These are phyloP conservation scores for Amyloporia xantha DNA, from an alignment of 768 basidiomycete species.

Conservation along the genomic window DNA sequence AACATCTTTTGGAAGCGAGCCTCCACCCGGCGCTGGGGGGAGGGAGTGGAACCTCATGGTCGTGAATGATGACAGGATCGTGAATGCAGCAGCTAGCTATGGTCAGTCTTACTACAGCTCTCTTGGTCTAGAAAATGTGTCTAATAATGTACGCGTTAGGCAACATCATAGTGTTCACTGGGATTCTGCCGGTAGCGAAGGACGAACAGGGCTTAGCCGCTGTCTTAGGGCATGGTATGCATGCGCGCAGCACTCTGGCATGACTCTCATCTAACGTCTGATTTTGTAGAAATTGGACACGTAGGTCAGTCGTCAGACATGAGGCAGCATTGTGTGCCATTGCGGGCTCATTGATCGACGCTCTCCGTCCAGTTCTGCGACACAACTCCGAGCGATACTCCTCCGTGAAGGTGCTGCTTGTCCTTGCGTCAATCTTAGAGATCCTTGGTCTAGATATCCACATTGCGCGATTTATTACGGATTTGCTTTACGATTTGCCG, in stretches of 20 bases:
- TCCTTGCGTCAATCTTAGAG: constrained; percentile 36
- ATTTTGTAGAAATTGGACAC: constrained; percentile 72
- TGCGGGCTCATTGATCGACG: neutral
- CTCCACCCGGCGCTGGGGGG: constrained; percentile 19
- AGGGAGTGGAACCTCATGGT: constrained; percentile 68
- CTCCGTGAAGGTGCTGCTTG: constrained; percentile 33
- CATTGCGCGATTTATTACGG: constrained; percentile 40
- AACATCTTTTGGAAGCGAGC: constrained; percentile 12
- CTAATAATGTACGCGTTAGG: constrained; percentile 30
- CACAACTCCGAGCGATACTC: constrained; percentile 48
- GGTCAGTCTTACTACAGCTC: constrained; percentile 32
- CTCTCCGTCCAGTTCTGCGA: constrained; percentile 38
- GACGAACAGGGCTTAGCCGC: constrained; percentile 81
- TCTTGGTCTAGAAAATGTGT: neutral
- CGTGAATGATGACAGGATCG: constrained; percentile 58
- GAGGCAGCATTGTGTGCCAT: neutral
- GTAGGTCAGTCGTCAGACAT: constrained; percentile 37
- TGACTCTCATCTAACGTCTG: neutral
- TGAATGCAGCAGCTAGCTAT: constrained; percentile 76
- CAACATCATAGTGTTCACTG: constrained; percentile 82
- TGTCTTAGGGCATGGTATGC: constrained; percentile 74
- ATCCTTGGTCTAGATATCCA: constrained; percentile 51
- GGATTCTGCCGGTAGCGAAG: constrained; percentile 70
- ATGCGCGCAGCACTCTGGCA: neutral
- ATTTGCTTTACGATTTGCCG: constrained; percentile 61